Percentiles rank a stretch among this genome's conserved stretches.
Evolutionary conservation across 208 protist genomes (phyloP).

Genomic region (Angomonas ambiguus): DNA sequence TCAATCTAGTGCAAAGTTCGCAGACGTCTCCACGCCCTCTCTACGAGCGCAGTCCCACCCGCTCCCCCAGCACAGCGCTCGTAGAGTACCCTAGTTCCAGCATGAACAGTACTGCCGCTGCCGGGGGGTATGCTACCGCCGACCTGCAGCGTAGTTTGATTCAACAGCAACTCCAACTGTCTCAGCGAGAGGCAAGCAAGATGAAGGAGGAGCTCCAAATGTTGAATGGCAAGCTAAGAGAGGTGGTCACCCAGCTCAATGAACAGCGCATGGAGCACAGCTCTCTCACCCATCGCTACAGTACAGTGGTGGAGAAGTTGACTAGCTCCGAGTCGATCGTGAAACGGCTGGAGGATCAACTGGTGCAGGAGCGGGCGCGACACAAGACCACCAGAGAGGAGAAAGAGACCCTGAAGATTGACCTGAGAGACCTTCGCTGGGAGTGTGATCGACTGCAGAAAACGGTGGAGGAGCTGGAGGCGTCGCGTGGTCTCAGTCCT

Average conservation of each 20-base stretch:
- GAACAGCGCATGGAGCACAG: constrained; percentile 61
- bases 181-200: constrained; percentile 41
- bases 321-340: constrained; percentile 39
- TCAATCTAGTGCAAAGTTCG: background rate
- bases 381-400: constrained; percentile 32
- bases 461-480: constrained; percentile 35
- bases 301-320: constrained; percentile 50
- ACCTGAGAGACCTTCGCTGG: constrained; percentile 33
- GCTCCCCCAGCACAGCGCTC: background rate
- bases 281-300: constrained; percentile 61
- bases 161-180: constrained; percentile 55
- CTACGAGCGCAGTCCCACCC: background rate
- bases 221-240: constrained; percentile 23
- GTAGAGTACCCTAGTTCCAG: background rate
- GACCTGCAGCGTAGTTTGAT: constrained; percentile 57
- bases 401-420: constrained; percentile 27
- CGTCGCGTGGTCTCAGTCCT: constrained; percentile 39
- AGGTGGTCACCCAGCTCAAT: constrained; percentile 39
- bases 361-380: constrained; percentile 46
- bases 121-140: constrained; percentile 25
- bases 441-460: constrained; percentile 36
- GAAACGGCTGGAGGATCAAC: constrained; percentile 50
- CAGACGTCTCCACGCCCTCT: background rate
- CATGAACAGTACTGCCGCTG: background rate
- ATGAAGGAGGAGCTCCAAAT: constrained; percentile 50